phyloP scores from a whole-genome alignment of 2,329 filamentous ascomycete species.

The Curvularia sp. region DNA sequence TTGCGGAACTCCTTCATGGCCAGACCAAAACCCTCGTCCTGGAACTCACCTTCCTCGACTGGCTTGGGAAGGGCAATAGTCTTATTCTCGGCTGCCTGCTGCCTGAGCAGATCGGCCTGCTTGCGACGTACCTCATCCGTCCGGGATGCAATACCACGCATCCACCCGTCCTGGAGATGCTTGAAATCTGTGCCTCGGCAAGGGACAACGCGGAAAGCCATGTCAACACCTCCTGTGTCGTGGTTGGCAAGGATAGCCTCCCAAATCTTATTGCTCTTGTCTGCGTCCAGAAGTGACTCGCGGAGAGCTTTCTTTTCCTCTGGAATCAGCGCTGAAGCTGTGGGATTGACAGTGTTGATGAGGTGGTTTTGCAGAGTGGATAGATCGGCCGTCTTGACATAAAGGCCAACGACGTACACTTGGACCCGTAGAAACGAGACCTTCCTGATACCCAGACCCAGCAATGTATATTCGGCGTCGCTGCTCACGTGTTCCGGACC shows the following conservation, averaged over 20 bases:
- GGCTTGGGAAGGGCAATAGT: constrained; percentile 41
- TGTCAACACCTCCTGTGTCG: constrained; percentile 65
- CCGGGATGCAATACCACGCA: constrained; percentile 79
- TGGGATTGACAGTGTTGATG: constrained; percentile 74
- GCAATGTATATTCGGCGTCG: constrained; percentile 77
- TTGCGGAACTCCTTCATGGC: constrained; percentile 79
- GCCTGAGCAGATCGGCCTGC: constrained; percentile 45
- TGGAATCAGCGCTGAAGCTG: constrained; percentile 82
- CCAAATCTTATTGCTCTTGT: constrained; percentile 76
- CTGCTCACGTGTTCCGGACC: constrained; percentile 31
- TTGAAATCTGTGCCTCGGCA: constrained; percentile 94
- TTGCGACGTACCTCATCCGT: constrained; percentile 60
- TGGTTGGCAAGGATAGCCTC: constrained; percentile 67
- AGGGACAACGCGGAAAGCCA: constrained; percentile 81
- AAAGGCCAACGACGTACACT: constrained; percentile 94
- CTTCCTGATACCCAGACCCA: constrained; percentile 85
- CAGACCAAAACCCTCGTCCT: constrained; percentile 77
- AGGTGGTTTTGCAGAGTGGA: constrained; percentile 79
- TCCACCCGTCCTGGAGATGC: constrained; percentile 89
- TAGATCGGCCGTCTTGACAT: constrained; percentile 84
- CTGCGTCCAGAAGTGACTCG: constrained; percentile 71
- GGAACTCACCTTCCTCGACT: constrained; percentile 57
- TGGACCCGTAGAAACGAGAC: constrained; percentile 90
- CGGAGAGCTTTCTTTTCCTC: constrained; percentile 79
- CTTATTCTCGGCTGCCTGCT: constrained; percentile 54